Base-by-base conservation (phyloP, 345 rosid genomes). In the Populus deltoides region DNA sequence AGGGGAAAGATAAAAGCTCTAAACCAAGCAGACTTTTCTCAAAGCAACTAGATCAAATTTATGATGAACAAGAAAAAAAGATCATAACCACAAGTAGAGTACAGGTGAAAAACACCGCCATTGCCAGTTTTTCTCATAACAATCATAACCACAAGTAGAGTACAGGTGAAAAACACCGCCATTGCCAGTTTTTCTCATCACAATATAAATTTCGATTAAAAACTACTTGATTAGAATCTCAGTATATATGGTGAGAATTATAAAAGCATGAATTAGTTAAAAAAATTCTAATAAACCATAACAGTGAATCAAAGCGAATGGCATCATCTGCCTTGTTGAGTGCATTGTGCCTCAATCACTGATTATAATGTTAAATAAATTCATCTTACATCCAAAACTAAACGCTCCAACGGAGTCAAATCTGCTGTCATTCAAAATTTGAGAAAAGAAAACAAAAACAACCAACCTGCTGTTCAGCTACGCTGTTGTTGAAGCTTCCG, bases 401-500 rank as follows among this genome's bases (percentile, higher is more conserved):
- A n/a, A 39, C 39, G 45, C 8, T 63, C 12, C 63, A 57, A 9
- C 12, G 10, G 63, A n/a, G 63, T 9, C 10, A 11, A 6, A 45
- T 18, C 51, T 9, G 36, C 2, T 65, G 47, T 27, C 10, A 17
- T 62, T 55, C 55, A 78, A 9, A 73, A 27, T 20, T 12, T 15
- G 31, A 17, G 59, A 73, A 55, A 20, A 41, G 45, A 41, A 57
- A 15, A 16, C 4, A 53, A 24, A 39, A 10, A 51, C 7, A 57
- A 72, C 86, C 24, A 81, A 94, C 97, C 97, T 94, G 94, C 75
- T 92, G 88, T 59, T 85, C 98, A 22, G 94, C 89, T 75, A 94
- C 92, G 75, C 96, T 94, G 65, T 92, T 94, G 80, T 94, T 94
- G 82, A 92, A 94, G 86, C 97, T 89, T 61, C 89, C 92, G 22